Percentiles rank a stretch among this genome's conserved stretches.
Conservation (phyloP, 140 eudicot species). For the Flaveria floridana region DNA sequence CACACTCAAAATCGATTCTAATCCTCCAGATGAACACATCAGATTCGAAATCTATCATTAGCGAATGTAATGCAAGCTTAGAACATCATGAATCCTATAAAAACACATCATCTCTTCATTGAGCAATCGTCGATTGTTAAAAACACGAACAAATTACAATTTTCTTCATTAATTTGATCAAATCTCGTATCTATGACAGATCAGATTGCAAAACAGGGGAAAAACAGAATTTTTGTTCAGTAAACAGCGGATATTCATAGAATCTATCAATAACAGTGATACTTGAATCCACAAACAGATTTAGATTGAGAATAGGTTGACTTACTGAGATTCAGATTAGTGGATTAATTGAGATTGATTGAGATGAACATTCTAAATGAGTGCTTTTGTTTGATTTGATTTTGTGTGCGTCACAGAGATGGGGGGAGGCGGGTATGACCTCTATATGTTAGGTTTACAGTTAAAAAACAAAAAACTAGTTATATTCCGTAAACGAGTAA, state of each 20-base stretch:
- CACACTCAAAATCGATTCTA: conserved; percentile 1
- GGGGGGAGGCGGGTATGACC: conserved; percentile 27
- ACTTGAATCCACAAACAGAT: conserved; percentile 6
- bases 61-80: conserved; percentile 23
- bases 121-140: neutral
- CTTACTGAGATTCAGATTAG: conserved; percentile 25
- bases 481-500: no score
- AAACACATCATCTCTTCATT: conserved; percentile 11
- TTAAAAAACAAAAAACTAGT: neutral
- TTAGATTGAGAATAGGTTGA: conserved; percentile 10
- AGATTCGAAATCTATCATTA: conserved; percentile 16
- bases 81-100: neutral
- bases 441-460: conserved; percentile 29
- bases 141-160: conserved; percentile 12
- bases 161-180: neutral
- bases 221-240: neutral
- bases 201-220: conserved; percentile 20
- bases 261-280: neutral
- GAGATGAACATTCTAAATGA: conserved; percentile 13
- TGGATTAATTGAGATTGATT: conserved; percentile 21
- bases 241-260: conserved; percentile 13
- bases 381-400: conserved; percentile 17
- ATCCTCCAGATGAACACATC: conserved; percentile 5
- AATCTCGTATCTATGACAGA: neutral
- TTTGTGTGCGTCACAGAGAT: conserved; percentile 15